A percentile compares a stretch with the other conserved stretches of the same genome.
These are phyloP conservation scores for Chaetomium sp. DNA, from an alignment of 2,329 filamentous ascomycete species.

Conservation along the genomic window DNA sequence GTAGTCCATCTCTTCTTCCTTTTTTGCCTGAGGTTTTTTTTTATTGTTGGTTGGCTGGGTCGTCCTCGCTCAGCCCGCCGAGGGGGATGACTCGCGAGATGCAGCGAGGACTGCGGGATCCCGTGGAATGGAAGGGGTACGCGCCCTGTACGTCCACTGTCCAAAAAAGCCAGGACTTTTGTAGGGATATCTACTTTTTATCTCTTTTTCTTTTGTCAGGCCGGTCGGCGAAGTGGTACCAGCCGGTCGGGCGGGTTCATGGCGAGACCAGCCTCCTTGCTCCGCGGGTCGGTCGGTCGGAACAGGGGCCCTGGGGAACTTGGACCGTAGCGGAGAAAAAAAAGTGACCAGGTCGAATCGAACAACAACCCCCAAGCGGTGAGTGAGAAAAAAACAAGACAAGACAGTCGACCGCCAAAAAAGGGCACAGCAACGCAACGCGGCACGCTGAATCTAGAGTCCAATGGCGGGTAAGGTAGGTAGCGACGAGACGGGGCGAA, in stretches of 20 bases:
- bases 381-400: too few relatives aligned
- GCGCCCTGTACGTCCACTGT: not conserved
- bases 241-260: constrained; percentile 20
- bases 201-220: constrained; percentile 1
- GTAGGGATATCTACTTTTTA: not conserved
- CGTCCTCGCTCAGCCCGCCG: not conserved
- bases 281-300: not conserved
- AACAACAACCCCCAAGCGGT: too few relatives aligned
- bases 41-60: too few relatives aligned
- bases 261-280: constrained; percentile 16
- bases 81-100: not conserved
- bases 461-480: constrained; percentile 6
- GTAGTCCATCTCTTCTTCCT: constrained; percentile 20
- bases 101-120: not conserved
- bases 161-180: not conserved
- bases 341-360: not conserved
- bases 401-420: not conserved
- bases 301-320: not conserved
- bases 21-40: too few relatives aligned
- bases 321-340: constrained; percentile 17
- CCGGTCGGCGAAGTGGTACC: constrained; percentile 17
- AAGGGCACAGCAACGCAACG: not conserved
- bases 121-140: not conserved
- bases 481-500: constrained; percentile 9
- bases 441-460: constrained; percentile 1